Base-by-base conservation (phyloP, 495 filamentous ascomycete genomes). In the Penicillium coffeae region DNA sequence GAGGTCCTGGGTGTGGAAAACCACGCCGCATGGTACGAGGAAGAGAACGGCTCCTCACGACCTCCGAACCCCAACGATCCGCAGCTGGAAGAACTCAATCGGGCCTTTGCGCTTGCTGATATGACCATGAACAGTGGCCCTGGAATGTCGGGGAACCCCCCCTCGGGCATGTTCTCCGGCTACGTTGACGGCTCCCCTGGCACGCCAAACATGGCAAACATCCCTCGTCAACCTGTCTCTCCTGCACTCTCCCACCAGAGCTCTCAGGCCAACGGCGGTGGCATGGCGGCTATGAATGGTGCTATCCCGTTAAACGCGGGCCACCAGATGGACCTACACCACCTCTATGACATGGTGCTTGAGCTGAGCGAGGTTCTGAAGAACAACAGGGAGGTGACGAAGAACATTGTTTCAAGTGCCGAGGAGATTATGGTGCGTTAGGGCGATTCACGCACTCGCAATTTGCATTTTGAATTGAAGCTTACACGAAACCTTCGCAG, bases 301-400 rank as follows among this genome's bases (percentile, higher is more conserved):
- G 67, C 62, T 16, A 62, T 82, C 42, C 84, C 87, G 15, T 84
- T 85, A 60, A 86, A 84, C 46, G 87, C 88, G 18, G 88, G 89
- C 15, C 88, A 92, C 58, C 87, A 92, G 70, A 86, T 88, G 71
- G 89, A 95, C 63, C 80, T 93, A 50, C 88, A 90, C 59, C 85
- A 88, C 63, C 79, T 95, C 36, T 90, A 89, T 62, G 77, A 83
- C 38, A 86, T 90, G 79, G 85, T 95, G 14, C 76, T 90, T 47
- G 86, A 92, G 62, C 71, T 95, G 54, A 88, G 84, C 50, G 80
- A 84, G 19, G 78, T 88, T 48, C 74, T 91, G 15, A 83, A 84
- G 56, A 80, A 86, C 35, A 95, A 93, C 63, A 81, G 87, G 45
- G 84, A 86, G 45, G 79, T 86, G 42, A 85, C 88, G 7, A 81